Percentiles rank a stretch among this genome's conserved stretches.
Evolutionary conservation across 2,329 filamentous ascomycete species (phyloP).

Genomic region (Arachnopeziza araneosa): DNA sequence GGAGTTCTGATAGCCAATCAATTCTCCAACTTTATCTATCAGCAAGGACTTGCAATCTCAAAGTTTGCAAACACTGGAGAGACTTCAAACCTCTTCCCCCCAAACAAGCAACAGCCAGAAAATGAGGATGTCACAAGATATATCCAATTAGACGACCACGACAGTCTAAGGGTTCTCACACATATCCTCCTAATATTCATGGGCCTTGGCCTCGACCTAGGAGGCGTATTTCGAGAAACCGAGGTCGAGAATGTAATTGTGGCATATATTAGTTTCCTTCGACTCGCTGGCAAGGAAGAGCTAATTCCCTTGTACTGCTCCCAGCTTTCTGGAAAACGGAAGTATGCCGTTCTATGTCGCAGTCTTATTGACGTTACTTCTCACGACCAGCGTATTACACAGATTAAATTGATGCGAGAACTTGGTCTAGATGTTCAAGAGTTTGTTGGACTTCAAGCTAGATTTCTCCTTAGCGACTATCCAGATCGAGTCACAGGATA

Average conservation of each 20-base stretch:
- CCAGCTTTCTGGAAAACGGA: constrained; percentile 59
- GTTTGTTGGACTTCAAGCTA: constrained; percentile 67
- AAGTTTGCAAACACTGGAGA: constrained; percentile 40
- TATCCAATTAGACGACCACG: constrained; percentile 51
- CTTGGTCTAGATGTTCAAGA: constrained; percentile 66
- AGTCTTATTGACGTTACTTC: constrained; percentile 71
- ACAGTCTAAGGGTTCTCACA: constrained; percentile 62
- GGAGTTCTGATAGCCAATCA: constrained; percentile 66
- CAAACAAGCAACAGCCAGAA: constrained; percentile 32
- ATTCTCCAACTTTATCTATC: constrained; percentile 50
- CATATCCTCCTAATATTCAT: constrained; percentile 68
- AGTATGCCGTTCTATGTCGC: constrained; percentile 66
- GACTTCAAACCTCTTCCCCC: constrained; percentile 40
- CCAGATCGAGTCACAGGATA: constrained; percentile 26
- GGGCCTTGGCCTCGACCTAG: constrained; percentile 45
- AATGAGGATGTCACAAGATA: constrained; percentile 40
- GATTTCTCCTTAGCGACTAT: constrained; percentile 46
- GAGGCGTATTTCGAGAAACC: constrained; percentile 34
- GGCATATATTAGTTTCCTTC: constrained; percentile 75
- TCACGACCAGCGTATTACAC: constrained; percentile 55
- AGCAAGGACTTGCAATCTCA: constrained; percentile 51
- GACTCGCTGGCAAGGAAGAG: constrained; percentile 65
- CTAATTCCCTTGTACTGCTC: constrained; percentile 86
- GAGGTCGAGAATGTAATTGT: constrained; percentile 66
- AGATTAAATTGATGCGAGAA: constrained; percentile 69